These are phyloP conservation scores for Skeletonema potamos DNA, from an alignment of 108 stramenopile genomes.

Conservation along the genomic window DNA sequence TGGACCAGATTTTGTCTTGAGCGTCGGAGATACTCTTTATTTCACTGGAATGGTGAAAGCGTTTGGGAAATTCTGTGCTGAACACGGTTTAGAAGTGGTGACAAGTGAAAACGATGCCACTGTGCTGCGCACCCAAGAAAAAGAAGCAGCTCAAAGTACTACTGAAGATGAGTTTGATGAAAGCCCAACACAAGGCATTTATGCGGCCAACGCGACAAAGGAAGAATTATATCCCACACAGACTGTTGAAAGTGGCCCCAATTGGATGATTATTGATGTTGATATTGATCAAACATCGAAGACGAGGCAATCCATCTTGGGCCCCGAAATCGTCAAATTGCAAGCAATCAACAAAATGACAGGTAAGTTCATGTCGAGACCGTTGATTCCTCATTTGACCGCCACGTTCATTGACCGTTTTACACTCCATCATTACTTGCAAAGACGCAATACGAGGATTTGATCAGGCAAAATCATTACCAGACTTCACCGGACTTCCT, in stretches of 20 bases:
- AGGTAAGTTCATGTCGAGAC: slow-evolving; percentile 31
- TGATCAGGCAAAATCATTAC: slow-evolving; percentile 14
- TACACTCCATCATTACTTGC: background rate
- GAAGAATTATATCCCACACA: background rate
- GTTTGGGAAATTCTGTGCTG: slow-evolving; percentile 83
- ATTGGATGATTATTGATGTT: background rate
- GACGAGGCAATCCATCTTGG: background rate
- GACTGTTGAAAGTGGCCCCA: background rate
- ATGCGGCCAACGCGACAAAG: background rate
- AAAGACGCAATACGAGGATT: slow-evolving; percentile 61
- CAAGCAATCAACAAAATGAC: slow-evolving; percentile 69
- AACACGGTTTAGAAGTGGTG: slow-evolving; percentile 81
- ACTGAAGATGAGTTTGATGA: background rate
- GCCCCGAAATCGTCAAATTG: slow-evolving; percentile 46
- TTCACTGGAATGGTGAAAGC: slow-evolving; percentile 84
- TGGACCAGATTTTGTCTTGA: slow-evolving; percentile 84
- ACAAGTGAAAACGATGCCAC: slow-evolving; percentile 63
- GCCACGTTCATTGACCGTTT: background rate
- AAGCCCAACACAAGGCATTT: slow-evolving; percentile 3
- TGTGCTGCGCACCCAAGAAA: background rate
- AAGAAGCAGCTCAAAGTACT: background rate
- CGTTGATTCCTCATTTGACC: background rate
- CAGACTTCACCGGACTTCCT: slow-evolving; percentile 9
- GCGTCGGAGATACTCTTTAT: slow-evolving; percentile 82
- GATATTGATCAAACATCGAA: background rate